Evolutionary conservation across 2,329 filamentous ascomycete species (phyloP), one percentile per base, ranked within the genome.

Genomic region (Atkinsonella hypoxylon): DNA sequence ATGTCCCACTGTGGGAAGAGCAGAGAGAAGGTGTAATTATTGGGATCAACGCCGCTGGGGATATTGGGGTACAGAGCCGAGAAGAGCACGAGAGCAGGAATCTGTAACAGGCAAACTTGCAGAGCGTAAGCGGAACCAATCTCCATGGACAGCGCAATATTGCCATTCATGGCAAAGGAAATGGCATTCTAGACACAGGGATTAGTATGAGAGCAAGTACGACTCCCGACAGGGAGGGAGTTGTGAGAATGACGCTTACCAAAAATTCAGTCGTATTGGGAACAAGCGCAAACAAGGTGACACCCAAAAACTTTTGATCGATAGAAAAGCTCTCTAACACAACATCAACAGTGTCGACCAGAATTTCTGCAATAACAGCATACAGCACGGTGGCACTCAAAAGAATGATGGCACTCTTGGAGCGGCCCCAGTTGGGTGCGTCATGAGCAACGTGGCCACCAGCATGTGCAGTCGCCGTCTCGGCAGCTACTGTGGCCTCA

Each of bases 1-100:
- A 98, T 94, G 66, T 98, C 93, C 91, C 91, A 98, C 67, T 98
- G 93, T 1, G 93, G 93, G 71, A 98, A 97, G 43, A 97, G 88
- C 34, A 98, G 78, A 36, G 82, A 87, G 65, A 93, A 93, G 0
- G 82, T 87, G 63, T 85, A 84, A 53, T 76, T 64, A 11, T 69
- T 67, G 3, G 72, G 62, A 41, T 72, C 67, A 26, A 66, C 65
- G 12, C 63, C 61, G 5, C 62, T 55, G 30, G 67, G 64, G 3
- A 68, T 63, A 12, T 64, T 61, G 17, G 78, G 79, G 60, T 86
- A 85, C 39, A 91, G 66, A 10, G 89, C 90, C 53, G 87, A 94
- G 74, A 91, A 98, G 41, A 95, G 75, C 1, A 98, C 91, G 2
- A 98, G 74, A 1, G 89, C 89, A 0, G 93, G 93, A 18, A 97